These are phyloP conservation scores for Cotoneaster glaucophyllus DNA, from an alignment of 306 rosid genomes.

Conservation along the genomic window DNA sequence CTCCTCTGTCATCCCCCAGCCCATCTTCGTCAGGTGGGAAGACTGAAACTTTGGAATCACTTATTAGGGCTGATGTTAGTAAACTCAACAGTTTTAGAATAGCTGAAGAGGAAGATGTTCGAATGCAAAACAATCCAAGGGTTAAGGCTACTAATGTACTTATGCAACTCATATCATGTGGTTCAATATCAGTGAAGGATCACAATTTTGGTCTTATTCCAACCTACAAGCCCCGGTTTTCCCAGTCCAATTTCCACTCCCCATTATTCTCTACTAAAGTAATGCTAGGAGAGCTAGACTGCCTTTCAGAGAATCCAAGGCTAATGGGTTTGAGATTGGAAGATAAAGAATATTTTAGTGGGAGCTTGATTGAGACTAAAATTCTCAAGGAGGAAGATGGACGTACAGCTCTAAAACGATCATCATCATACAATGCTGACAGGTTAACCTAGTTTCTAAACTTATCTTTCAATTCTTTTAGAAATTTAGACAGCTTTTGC, in stretches of 20 bases:
- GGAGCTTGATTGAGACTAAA: conserved; percentile 74
- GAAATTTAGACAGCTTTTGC: not conserved
- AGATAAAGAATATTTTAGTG: conserved; percentile 81
- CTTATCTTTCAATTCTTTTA: conserved; percentile 14
- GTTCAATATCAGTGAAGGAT: conserved; percentile 81
- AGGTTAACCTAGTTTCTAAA: conserved; percentile 44
- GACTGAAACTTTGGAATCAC: conserved; percentile 81
- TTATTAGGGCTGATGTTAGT: conserved; percentile 80
- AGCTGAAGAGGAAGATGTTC: conserved; percentile 53
- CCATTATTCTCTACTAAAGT: conserved; percentile 62
- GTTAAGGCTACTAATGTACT: conserved; percentile 62
- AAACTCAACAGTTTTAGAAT: conserved; percentile 76
- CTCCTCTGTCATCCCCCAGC: conserved; percentile 51
- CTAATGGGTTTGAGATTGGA: conserved; percentile 58
- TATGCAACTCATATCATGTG: conserved; percentile 89
- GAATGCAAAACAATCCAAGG: conserved; percentile 57
- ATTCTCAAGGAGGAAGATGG: conserved; percentile 44
- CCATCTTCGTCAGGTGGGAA: conserved; percentile 69
- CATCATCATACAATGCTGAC: conserved; percentile 78
- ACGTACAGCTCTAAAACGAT: conserved; percentile 50
- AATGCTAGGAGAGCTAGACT: conserved; percentile 64
- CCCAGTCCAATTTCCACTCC: conserved; percentile 63
- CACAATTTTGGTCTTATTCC: conserved; percentile 76
- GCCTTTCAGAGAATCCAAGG: conserved; percentile 61
- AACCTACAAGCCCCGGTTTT: conserved; percentile 59